Conservation (phyloP, 371 early-diverging fungal species). For the Apophysomyces variabilis region DNA sequence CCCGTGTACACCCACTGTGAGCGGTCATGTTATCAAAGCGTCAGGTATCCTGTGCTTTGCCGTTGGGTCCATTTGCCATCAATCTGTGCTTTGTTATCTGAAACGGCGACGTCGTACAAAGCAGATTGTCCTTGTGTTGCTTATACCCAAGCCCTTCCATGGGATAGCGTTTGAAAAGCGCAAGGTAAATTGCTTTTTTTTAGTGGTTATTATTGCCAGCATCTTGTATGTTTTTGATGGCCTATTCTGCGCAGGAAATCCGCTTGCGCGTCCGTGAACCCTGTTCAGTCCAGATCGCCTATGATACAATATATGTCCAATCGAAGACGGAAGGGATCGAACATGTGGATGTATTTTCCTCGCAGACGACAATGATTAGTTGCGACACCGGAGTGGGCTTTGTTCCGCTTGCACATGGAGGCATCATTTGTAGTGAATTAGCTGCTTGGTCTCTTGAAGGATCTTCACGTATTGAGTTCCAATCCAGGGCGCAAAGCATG, state of each 20-base stretch:
- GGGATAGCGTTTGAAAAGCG: slow-evolving; percentile 4
- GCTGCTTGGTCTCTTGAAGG: slow-evolving; percentile 13
- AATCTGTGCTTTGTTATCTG: not conserved
- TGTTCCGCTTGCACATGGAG: slow-evolving; percentile 17
- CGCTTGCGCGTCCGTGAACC: slow-evolving; percentile 15
- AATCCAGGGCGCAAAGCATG: slow-evolving; percentile 24
- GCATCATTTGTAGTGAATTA: slow-evolving; percentile 8
- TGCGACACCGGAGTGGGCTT: slow-evolving; percentile 9
- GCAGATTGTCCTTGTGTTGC: not conserved
- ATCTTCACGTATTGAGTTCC: slow-evolving; percentile 28
- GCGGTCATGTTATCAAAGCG: not conserved
- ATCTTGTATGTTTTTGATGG: not conserved
- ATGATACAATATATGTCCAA: slow-evolving; percentile 17
- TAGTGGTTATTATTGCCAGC: too few relatives aligned
- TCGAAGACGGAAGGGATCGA: slow-evolving; percentile 17
- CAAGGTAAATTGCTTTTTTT: slow-evolving; percentile 2
- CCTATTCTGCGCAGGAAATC: slow-evolving; percentile 15
- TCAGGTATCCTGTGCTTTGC: slow-evolving; percentile 6
- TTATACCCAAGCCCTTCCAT: slow-evolving; percentile 5
- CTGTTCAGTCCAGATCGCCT: slow-evolving; percentile 13
- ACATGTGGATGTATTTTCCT: slow-evolving; percentile 10
- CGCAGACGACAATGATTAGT: not conserved
- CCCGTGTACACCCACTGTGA: not conserved
- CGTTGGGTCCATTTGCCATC: slow-evolving; percentile 8
- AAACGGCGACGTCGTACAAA: slow-evolving; percentile 12